phyloP scores from a whole-genome alignment of 1,284 basidiomycete genomes.

The Schizophyllum commune region DNA sequence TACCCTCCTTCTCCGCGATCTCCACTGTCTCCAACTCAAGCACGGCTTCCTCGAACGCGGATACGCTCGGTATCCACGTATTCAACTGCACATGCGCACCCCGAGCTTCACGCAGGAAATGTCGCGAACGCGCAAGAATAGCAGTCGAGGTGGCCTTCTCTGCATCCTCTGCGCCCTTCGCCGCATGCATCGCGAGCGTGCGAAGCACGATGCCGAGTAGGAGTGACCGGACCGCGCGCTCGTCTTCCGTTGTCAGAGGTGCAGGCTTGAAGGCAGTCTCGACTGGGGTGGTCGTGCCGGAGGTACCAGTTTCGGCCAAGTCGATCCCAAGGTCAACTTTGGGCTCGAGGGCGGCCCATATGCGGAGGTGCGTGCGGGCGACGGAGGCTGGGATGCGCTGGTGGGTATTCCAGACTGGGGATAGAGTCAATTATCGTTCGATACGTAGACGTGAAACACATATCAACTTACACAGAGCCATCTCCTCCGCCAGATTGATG shows the following conservation, averaged over 20 bases:
- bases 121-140: slow-evolving; percentile 34
- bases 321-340: not conserved
- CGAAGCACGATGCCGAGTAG: slow-evolving; percentile 62
- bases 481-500: slow-evolving; percentile 60
- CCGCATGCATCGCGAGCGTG: slow-evolving; percentile 24
- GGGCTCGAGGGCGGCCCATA: slow-evolving; percentile 30
- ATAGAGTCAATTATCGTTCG: slow-evolving; percentile 3
- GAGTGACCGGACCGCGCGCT: slow-evolving; percentile 59
- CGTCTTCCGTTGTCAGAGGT: slow-evolving; percentile 62
- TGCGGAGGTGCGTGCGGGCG: slow-evolving; percentile 48
- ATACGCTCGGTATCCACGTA: slow-evolving; percentile 61
- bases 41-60: slow-evolving; percentile 61
- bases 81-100: slow-evolving; percentile 28
- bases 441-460: not conserved
- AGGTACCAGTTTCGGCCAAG: not conserved
- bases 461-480: slow-evolving; percentile 31
- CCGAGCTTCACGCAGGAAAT: slow-evolving; percentile 44
- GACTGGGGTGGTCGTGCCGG: not conserved
- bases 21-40: slow-evolving; percentile 48
- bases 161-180: not conserved
- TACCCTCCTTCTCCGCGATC: slow-evolving; percentile 8
- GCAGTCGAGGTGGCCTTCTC: slow-evolving; percentile 13
- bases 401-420: slow-evolving; percentile 67
- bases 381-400: slow-evolving; percentile 42
- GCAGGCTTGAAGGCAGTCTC: slow-evolving; percentile 4